Evolutionary conservation across 768 basidiomycete genomes (phyloP), one percentile per base, ranked within the genome.

Genomic region (Leccinum pellstonianum): DNA sequence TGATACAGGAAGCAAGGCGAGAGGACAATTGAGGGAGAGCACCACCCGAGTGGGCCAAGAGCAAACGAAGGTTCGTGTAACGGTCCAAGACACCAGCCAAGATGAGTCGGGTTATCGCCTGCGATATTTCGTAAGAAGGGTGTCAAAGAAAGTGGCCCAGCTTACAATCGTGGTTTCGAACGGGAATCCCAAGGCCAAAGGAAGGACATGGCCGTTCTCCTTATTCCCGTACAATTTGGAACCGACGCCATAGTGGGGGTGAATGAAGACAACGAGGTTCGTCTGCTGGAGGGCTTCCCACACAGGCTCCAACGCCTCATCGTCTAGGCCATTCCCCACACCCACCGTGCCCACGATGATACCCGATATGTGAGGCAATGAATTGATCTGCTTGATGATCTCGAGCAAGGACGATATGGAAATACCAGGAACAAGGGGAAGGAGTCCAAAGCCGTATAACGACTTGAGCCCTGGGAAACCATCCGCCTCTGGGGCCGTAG

Each of bases 1-100:
- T 81, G 63, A 95, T 87, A 68, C 93, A 95, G 3, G 88, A 91
- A 0, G 91, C 87, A 38, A 95, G 79, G 27, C 93, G 86, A 21
- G 91, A 93, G 10, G 92, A 94, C 17, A 95, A 78, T 56, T 86
- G 87, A 29, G 93, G 88, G 35, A 95, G 82, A 3, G 89, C 87
- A 10, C 93, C 93, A 25, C 92, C 93, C 3, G 92, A 92, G 70
- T 95, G 93, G 1, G 93, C 93, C 61, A 95, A 84, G 14, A 95
- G 81, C 55, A 95, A 75, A 31, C 86, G 84, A 49, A 95, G 85
- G 27, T 75, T 69, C 3, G 92, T 92, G 75, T 87, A 86, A 21
- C 88, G 86, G 70, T 95, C 93, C 64, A 93, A 78, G 19, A 87
- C 83, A 2, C 93, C 93, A 11, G 90, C 80, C 52, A 94, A 82